Base-by-base conservation (phyloP, 108 stramenopile genomes). In the Aurantiochytrium sp. region DNA sequence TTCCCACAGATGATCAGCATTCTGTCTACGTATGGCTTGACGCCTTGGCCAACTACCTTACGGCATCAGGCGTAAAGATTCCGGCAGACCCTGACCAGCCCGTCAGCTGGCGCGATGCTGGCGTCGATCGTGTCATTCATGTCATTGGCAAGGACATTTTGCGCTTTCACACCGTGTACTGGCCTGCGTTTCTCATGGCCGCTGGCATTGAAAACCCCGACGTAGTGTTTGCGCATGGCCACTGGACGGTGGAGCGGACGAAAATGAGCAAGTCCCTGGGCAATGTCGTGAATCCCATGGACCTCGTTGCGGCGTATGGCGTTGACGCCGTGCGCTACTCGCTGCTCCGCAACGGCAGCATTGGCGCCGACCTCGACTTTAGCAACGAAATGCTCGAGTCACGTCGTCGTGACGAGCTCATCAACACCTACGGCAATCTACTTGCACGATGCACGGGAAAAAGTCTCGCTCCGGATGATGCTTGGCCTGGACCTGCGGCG, bases 11-110 rank as follows among this genome's bases (percentile, higher is more conserved):
- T 71, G 93, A 93, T 25, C 90, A 91, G 59, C 99, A 99, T 90
- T 95, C 98, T 90, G 96, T 99, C 96, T 99, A 98, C 90, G 98
- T 98, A 28, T 99, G 99, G 99, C 95, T 99, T 35, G 99, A 99
- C 92, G 99, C 99, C 4, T 89, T 98, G 51, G 91, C 97, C 18
- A 99, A 99, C 92, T 98, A 99, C 91, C 95, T 99, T 58, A 96
- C 97, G 14, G 97, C 95, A 25, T 88, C 97, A 71, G 97, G 72
- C 51, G 53, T 43, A 35, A 18, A 47, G 5, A 51, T 55, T 0
- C 53, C 87, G 5, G 43, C 60, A 5, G 58, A 55, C 87, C 57
- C 58, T 5, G 87, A 28, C 44, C 49, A 89, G 87, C 4, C 87
- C 8, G 53, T 25, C 29, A 23, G 29, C 58, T 87, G 87, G 87